A percentile compares a stretch with the other conserved stretches of the same genome.
Evolutionary conservation across 495 filamentous ascomycete genomes (phyloP).

Genomic region (Pyronema domesticum): DNA sequence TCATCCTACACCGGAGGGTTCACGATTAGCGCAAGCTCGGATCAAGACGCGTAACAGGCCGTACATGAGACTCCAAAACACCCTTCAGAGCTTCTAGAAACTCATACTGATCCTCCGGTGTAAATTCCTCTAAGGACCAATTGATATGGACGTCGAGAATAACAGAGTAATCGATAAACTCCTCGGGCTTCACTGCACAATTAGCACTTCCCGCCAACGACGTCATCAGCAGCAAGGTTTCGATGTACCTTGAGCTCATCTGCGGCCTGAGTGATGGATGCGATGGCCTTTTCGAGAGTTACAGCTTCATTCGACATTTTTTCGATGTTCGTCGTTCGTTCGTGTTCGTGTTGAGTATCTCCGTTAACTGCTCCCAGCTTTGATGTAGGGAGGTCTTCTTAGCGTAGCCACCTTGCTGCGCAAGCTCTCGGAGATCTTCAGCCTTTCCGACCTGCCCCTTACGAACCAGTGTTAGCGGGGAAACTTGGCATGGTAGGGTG

Average conservation of each 20-base stretch:
- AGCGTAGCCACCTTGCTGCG: no score
- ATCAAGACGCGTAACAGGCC: not conserved
- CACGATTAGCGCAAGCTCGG: not conserved
- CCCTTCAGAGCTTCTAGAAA: constrained; percentile 16
- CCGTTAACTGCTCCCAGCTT: not conserved
- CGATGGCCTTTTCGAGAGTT: constrained; percentile 24
- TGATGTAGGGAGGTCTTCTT: no score
- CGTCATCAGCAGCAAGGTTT: not conserved
- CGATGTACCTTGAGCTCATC: constrained; percentile 21
- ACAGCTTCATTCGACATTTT: constrained; percentile 3
- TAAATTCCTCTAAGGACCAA: constrained; percentile 19
- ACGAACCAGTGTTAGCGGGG: no score
- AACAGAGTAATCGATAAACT: constrained; percentile 24
- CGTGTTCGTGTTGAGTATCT: not conserved
- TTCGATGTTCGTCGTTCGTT: not conserved
- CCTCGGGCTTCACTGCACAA: constrained; percentile 13
- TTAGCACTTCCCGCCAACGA: not conserved
- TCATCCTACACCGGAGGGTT: constrained; percentile 22
- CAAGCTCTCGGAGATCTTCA: no score
- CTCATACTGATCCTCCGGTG: constrained; percentile 17
- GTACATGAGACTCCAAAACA: constrained; percentile 17
- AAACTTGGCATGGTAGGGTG: no score
- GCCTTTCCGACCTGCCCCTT: no score
- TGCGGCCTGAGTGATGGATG: constrained; percentile 21
- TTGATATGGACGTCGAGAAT: constrained; percentile 25